A percentile compares a stretch with the other conserved stretches of the same genome.
These are phyloP conservation scores for Orbilia javanica DNA, from an alignment of 2,329 filamentous ascomycete genomes.

Conservation along the genomic window DNA sequence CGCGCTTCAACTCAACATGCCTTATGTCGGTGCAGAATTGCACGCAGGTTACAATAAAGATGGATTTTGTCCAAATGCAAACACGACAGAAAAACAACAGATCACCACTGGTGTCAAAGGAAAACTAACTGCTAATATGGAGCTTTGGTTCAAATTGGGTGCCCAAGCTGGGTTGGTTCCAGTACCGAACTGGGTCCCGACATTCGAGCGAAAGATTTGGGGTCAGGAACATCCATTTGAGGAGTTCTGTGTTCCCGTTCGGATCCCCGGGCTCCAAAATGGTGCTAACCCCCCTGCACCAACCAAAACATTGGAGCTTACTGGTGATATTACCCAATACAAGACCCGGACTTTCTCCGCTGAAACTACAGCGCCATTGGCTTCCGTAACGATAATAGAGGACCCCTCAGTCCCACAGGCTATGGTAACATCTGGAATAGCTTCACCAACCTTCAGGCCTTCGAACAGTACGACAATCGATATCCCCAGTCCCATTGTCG, in stretches of 20 bases:
- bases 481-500: not conserved
- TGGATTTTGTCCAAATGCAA: conserved; percentile 29
- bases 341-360: conserved; percentile 13
- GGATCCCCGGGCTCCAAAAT: conserved; percentile 28
- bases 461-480: not conserved
- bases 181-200: conserved; percentile 16
- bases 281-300: not conserved
- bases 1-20: conserved; percentile 58
- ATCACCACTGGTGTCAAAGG: conserved; percentile 27
- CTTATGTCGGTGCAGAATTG: conserved; percentile 51
- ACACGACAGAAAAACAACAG: not conserved
- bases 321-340: conserved; percentile 9
- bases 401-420: not conserved
- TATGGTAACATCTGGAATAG: not conserved
- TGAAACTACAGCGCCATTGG: not conserved
- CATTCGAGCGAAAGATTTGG: conserved; percentile 39
- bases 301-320: conserved; percentile 10
- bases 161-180: not conserved
- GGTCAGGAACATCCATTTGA: conserved; percentile 10
- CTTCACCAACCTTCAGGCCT: not conserved
- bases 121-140: conserved; percentile 2
- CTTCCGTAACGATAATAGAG: not conserved
- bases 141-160: conserved; percentile 44
- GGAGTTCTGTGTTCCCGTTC: conserved; percentile 22
- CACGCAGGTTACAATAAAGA: conserved; percentile 42